Evolutionary conservation across 805 yeast species (phyloP).

Genomic region (Candida khao-thaluensis): DNA sequence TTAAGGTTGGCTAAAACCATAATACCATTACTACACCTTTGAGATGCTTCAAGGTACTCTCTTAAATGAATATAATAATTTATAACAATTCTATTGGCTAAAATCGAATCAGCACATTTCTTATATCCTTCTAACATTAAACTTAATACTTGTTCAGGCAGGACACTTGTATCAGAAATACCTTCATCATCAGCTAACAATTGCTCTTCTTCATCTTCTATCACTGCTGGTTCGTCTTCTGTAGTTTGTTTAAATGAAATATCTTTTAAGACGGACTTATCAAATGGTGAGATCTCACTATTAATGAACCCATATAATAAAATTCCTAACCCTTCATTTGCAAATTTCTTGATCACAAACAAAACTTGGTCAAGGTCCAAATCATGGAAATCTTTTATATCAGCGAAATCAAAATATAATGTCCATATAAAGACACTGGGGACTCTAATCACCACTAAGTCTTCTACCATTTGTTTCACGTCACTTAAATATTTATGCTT

Average conservation of each 20-base stretch:
- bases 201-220: not conserved
- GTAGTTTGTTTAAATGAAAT: conserved; percentile 4
- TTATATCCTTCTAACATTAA: conserved; percentile 53
- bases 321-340: conserved; percentile 58
- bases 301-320: conserved; percentile 60
- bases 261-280: conserved; percentile 27
- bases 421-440: conserved; percentile 69
- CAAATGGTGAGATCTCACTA: conserved; percentile 70
- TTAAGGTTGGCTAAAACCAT: conserved; percentile 49
- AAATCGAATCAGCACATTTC: conserved; percentile 39
- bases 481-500: conserved; percentile 29
- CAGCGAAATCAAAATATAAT: conserved; percentile 71
- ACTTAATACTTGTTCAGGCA: conserved; percentile 51
- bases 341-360: conserved; percentile 57
- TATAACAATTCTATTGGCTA: conserved; percentile 67
- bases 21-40: conserved; percentile 60
- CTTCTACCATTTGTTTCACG: conserved; percentile 59
- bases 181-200: conserved; percentile 13
- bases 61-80: conserved; percentile 56
- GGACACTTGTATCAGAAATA: conserved; percentile 18
- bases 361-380: conserved; percentile 45
- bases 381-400: conserved; percentile 48
- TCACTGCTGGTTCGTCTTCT: conserved; percentile 8
- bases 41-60: conserved; percentile 64
- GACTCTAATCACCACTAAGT: conserved; percentile 68